These are phyloP conservation scores for Papiliotrema laurentii DNA, from an alignment of 1,284 basidiomycete genomes.

Conservation along the genomic window DNA sequence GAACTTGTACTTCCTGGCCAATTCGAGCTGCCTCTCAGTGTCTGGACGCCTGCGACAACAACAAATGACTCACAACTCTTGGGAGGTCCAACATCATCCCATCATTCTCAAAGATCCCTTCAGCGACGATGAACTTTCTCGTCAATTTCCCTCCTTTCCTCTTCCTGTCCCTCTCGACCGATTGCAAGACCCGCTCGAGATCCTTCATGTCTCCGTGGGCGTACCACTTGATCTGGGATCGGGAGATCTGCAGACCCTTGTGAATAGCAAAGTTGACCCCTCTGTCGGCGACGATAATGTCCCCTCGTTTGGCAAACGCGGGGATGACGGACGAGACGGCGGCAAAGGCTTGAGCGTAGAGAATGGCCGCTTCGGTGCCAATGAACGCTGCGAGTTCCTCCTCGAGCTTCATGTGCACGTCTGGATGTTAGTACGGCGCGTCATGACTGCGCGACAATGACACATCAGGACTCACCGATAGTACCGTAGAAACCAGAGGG, in stretches of 20 bases:
- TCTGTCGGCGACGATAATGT: conserved; percentile 96
- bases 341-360: conserved; percentile 92
- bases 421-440: conserved; percentile 49
- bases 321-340: conserved; percentile 93
- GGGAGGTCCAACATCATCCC: conserved; percentile 88
- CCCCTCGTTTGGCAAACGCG: conserved; percentile 95
- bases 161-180: conserved; percentile 79
- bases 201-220: conserved; percentile 92
- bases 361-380: conserved; percentile 79
- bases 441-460: no score
- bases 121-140: conserved; percentile 91
- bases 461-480: conserved; percentile 75
- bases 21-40: conserved; percentile 84
- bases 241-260: conserved; percentile 94
- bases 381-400: conserved; percentile 85
- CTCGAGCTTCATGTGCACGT: conserved; percentile 88
- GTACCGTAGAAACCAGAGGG: conserved; percentile 98
- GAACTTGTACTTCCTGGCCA: conserved; percentile 95
- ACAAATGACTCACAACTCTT: conserved; percentile 77
- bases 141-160: conserved; percentile 78
- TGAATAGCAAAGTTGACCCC: conserved; percentile 93
- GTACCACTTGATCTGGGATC: conserved; percentile 89
- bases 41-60: no score
- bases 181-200: conserved; percentile 79
- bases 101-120: conserved; percentile 94